Percentiles rank a stretch among this genome's conserved stretches.
These are phyloP conservation scores for Aspergillus eucalypticola DNA, from an alignment of 2,329 filamentous ascomycete species.

Conservation along the genomic window DNA sequence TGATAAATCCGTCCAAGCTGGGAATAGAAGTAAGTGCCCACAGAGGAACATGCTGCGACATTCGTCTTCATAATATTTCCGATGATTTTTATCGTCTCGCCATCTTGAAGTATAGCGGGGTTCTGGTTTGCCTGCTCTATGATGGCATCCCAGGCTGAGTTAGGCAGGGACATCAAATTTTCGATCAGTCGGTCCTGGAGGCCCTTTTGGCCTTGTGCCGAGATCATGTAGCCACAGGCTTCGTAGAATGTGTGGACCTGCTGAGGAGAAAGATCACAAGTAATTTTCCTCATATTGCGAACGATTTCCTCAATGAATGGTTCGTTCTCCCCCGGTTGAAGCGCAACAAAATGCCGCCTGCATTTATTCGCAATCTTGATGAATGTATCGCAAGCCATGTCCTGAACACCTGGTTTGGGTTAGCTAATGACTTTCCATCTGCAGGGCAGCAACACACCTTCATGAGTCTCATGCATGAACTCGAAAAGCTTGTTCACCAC, in stretches of 20 bases:
- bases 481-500: constrained; percentile 99
- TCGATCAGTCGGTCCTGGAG: constrained; percentile 88
- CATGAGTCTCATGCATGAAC: constrained; percentile 99
- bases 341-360: constrained; percentile 92
- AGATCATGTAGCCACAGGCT: constrained; percentile 98
- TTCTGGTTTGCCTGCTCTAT: constrained; percentile 84
- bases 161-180: constrained; percentile 91
- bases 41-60: constrained; percentile 95
- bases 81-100: constrained; percentile 96
- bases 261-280: constrained; percentile 89
- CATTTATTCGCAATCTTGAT: constrained; percentile 99
- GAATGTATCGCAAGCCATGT: constrained; percentile 99
- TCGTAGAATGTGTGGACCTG: constrained; percentile 99
- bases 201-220: constrained; percentile 91
- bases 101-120: constrained; percentile 82
- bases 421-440: constrained; percentile 10
- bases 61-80: constrained; percentile 99
- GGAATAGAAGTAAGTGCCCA: constrained; percentile 95
- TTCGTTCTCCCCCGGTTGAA: constrained; percentile 90
- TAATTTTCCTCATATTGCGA: constrained; percentile 91
- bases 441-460: constrained; percentile 60
- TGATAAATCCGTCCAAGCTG: constrained; percentile 97
- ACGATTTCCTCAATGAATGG: constrained; percentile 99
- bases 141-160: constrained; percentile 92
- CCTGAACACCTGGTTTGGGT: constrained; percentile 73